Percentiles rank a stretch among this genome's conserved stretches.
These are phyloP conservation scores for Tuber melanosporum DNA, from an alignment of 495 filamentous ascomycete genomes.

Conservation along the genomic window DNA sequence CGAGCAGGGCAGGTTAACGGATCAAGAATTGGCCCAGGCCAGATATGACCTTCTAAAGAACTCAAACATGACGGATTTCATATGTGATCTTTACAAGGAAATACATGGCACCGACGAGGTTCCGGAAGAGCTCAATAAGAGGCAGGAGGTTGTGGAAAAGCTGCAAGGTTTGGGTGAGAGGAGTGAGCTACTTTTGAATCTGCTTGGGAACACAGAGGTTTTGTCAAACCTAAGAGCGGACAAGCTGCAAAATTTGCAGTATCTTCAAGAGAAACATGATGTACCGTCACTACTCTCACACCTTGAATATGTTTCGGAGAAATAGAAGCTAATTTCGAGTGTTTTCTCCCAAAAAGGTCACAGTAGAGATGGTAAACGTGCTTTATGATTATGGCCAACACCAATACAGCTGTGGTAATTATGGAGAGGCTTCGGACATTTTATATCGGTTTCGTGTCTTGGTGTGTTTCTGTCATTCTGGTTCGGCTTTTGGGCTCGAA, in stretches of 20 bases:
- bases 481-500: background rate
- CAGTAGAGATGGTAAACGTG: constrained; percentile 84
- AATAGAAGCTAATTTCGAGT: constrained; percentile 23
- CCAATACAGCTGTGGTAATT: constrained; percentile 93
- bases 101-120: constrained; percentile 70
- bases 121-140: constrained; percentile 77
- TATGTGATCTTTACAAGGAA: constrained; percentile 78
- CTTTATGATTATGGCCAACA: constrained; percentile 92
- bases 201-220: constrained; percentile 79
- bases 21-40: constrained; percentile 65
- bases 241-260: constrained; percentile 95
- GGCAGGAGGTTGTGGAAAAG: constrained; percentile 76
- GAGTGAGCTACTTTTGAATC: constrained; percentile 73
- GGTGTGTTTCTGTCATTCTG: constrained; percentile 16
- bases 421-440: constrained; percentile 75
- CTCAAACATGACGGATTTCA: constrained; percentile 97
- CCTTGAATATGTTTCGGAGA: constrained; percentile 7
- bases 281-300: constrained; percentile 46
- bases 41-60: constrained; percentile 89
- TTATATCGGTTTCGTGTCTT: constrained; percentile 95
- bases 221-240: constrained; percentile 81
- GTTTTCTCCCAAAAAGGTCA: constrained; percentile 52
- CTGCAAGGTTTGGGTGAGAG: constrained; percentile 74
- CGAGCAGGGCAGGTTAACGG: constrained; percentile 53
- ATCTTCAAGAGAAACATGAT: constrained; percentile 85